These are phyloP conservation scores for Rhynchospora pubera DNA, from an alignment of 176 grass and related monocot species.

Conservation along the genomic window DNA sequence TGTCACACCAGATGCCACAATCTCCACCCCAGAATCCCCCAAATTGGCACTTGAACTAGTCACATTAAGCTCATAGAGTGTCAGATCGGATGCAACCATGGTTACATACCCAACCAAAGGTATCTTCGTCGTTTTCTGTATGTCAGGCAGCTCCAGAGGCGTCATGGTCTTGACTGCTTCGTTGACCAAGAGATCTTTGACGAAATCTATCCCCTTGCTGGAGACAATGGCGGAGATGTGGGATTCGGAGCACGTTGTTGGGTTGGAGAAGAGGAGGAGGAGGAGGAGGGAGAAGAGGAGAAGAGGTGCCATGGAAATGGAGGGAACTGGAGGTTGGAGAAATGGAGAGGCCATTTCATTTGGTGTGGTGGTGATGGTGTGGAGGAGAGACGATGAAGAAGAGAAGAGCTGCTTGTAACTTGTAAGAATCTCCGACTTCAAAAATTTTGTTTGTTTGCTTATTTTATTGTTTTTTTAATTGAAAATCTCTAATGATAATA, in stretches of 20 bases:
- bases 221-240: slow-evolving; percentile 53
- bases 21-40: slow-evolving; percentile 38
- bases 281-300: slow-evolving; percentile 15
- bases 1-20: slow-evolving; percentile 57
- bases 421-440: not conserved
- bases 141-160: slow-evolving; percentile 55
- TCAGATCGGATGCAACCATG: slow-evolving; percentile 51
- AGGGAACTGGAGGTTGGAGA: slow-evolving; percentile 7
- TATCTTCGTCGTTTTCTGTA: slow-evolving; percentile 50
- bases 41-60: slow-evolving; percentile 42
- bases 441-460: no score
- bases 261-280: not conserved
- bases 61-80: slow-evolving; percentile 59
- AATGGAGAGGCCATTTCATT: slow-evolving; percentile 6
- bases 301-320: slow-evolving; percentile 25
- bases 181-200: slow-evolving; percentile 59
- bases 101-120: slow-evolving; percentile 51
- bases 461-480: not conserved
- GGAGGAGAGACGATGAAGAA: slow-evolving; percentile 9
- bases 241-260: slow-evolving; percentile 11
- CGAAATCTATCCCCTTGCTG: slow-evolving; percentile 53
- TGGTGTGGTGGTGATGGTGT: not conserved
- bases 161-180: slow-evolving; percentile 56
- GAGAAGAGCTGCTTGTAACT: not conserved
- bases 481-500: not conserved